Base-by-base conservation (phyloP, 805 yeast genomes). In the Jamesozyma jinghongensis region DNA sequence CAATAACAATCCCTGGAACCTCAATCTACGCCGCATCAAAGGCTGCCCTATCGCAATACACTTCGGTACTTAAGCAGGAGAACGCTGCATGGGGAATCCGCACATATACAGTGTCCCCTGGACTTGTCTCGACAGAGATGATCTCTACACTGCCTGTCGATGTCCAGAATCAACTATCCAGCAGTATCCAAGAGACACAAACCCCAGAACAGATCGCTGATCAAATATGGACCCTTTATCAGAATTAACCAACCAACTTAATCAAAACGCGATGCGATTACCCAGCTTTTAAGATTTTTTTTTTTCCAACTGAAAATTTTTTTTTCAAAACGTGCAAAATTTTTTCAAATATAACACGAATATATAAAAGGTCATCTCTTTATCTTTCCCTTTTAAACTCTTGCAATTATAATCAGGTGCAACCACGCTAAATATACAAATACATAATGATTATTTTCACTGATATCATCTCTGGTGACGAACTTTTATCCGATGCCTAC, bases 401-500 rank as follows among this genome's bases (percentile, higher is more conserved):
- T 22, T 22, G 26, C 6, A 22, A 22, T 7, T 6, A 22, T 22
- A 22, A 22, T 22, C 10, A 7, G 10, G 26, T 22, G 10, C n/a
- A 22, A 22, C 26, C 6, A 22, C 6, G 26, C 26, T 22, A 22
- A 7, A 22, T 10, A 22, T 22, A 7, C 10, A 10, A 22, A 7
- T 7, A 22, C 26, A 42, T 32, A 41, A 62, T 62, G 66, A 54
- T 57, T 51, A 69, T 69, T 61, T 65, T 46, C 69, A 67, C 74
- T 70, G 98, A 90, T 74, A 70, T 87, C 67, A 67, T 90, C 71
- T 83, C 97, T 54, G 85, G 83, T 65, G 98, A 90, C 76, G 98
- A 90, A 78, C 74, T 84, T 61, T 74, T 90, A 71, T 92, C 98
- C 53, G 97, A 88, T 66, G 98, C 98, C 64, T 92, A 88, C 79